Base-by-base conservation (phyloP, 2,329 filamentous ascomycete species). In the Phialophora chinensis region DNA sequence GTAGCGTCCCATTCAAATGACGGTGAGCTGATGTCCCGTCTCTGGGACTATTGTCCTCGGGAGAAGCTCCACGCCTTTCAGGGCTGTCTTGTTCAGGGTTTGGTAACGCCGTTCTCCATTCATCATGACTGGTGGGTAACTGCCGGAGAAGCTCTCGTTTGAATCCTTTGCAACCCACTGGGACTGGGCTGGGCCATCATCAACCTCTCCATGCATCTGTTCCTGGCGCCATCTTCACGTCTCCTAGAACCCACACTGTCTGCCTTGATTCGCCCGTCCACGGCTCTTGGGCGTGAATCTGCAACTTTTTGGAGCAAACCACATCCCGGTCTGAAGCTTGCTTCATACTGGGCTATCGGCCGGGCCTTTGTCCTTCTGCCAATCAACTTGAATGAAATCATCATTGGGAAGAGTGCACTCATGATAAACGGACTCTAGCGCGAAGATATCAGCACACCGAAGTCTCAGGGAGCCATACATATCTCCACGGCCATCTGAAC, bases 101-200 rank as follows among this genome's bases (percentile, higher is more conserved):
- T 1, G 20, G 25, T 20, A 17, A 4, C 11, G 49, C 49, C 20
- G 25, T 29, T 52, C 49, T 20, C n/a, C 25, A 23, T 25, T 17
- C 25, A 29, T 52, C 20, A 12, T 27, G 25, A 52, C 20, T 52
- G 49, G 20, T 52, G 49, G 49, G 49, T 10, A 23, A 52, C 49
- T 52, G 25, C n/a, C 53, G 29, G n/a, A 31, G 53, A 31, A 55
- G 53, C 53, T 55, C 53, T n/a, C 17, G 12, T 29, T 55, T 33
- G 11, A 5, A n/a, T 20, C 6, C 10, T 4, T 35, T 52, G 23
- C 20, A 27, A 20, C 8, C n/a, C n/a, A 23, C 10, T 8, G 25
- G 10, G 27, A 55, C 27, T 55, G 29, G 53, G 17, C 29, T 14
- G 8, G 2, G 12, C 27, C 29, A 55, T 29, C 29, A 20, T 11